Conservation (phyloP, 164 flowering plant species). For the Paratinospora sagittata region DNA sequence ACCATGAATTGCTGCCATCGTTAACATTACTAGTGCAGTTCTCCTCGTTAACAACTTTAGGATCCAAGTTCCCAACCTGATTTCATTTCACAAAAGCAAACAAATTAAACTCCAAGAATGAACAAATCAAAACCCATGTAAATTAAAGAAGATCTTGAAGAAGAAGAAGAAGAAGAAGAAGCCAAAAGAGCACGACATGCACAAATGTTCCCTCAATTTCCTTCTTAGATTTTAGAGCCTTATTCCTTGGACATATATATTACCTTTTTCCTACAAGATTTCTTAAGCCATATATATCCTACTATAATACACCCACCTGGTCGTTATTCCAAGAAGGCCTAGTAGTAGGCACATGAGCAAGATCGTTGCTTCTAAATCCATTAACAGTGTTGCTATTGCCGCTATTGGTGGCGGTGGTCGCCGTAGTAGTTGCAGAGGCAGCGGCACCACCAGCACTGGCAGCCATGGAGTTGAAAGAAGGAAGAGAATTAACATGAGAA, state of each 20-base stretch:
- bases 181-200: not conserved
- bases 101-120: not conserved
- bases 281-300: too few relatives aligned
- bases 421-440: constrained; percentile 7
- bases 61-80: constrained; percentile 42
- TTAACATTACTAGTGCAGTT: constrained; percentile 38
- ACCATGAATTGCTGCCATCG: constrained; percentile 57
- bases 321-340: constrained; percentile 35
- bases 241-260: too few relatives aligned
- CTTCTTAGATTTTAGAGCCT: not conserved
- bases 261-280: too few relatives aligned
- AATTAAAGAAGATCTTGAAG: not conserved
- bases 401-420: not conserved
- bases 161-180: too few relatives aligned
- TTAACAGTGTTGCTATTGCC: not conserved
- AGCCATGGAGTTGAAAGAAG: constrained; percentile 5
- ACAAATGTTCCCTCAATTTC: too few relatives aligned
- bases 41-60: constrained; percentile 42
- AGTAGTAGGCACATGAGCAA: constrained; percentile 4
- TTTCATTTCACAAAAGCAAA: constrained; percentile 1
- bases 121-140: not conserved
- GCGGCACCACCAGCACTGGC: not conserved
- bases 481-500: constrained; percentile 21
- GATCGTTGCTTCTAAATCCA: constrained; percentile 26
- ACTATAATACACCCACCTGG: constrained; percentile 33